A percentile compares a stretch with the other conserved stretches of the same genome.
Conservation (phyloP, 2,329 filamentous ascomycete species). For the Didymella exigua region DNA sequence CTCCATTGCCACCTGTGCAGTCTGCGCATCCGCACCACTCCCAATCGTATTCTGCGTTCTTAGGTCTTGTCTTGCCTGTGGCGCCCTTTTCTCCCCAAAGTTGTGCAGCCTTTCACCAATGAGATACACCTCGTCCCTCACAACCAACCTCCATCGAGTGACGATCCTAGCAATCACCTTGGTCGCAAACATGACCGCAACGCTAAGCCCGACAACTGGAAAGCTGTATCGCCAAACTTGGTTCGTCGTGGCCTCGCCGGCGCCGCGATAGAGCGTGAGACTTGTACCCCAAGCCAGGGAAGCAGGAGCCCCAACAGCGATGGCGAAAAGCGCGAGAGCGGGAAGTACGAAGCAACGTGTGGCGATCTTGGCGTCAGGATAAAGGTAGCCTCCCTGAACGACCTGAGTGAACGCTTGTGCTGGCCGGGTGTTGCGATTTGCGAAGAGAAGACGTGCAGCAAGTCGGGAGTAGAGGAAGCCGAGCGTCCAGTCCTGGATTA, state of each 20-base stretch:
- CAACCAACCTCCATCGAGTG: conserved; percentile 76
- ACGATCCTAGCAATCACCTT: conserved; percentile 62
- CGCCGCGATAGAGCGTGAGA: conserved; percentile 42
- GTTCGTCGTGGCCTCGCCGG: conserved; percentile 57
- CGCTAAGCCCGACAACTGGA: conserved; percentile 62
- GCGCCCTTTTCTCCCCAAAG: conserved; percentile 67
- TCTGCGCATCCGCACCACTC: not conserved
- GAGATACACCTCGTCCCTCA: conserved; percentile 93
- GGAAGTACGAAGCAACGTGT: conserved; percentile 89
- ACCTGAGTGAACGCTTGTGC: conserved; percentile 77
- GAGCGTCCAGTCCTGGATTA: conserved; percentile 93
- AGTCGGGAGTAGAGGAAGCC: conserved; percentile 90
- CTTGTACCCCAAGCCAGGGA: conserved; percentile 61
- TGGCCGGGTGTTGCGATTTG: conserved; percentile 71
- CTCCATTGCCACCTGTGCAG: not conserved
- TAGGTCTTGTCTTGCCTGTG: conserved; percentile 7
- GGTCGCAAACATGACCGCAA: conserved; percentile 59
- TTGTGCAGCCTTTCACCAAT: conserved; percentile 96
- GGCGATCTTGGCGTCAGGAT: conserved; percentile 77
- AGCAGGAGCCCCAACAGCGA: conserved; percentile 70
- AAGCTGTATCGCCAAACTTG: conserved; percentile 73
- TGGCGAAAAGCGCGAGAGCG: conserved; percentile 63
- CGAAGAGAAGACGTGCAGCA: conserved; percentile 69
- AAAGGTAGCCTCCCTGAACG: conserved; percentile 71
- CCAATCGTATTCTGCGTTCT: not conserved